Base-by-base conservation (phyloP, 495 filamentous ascomycete genomes). In the Copromyces sp. region DNA sequence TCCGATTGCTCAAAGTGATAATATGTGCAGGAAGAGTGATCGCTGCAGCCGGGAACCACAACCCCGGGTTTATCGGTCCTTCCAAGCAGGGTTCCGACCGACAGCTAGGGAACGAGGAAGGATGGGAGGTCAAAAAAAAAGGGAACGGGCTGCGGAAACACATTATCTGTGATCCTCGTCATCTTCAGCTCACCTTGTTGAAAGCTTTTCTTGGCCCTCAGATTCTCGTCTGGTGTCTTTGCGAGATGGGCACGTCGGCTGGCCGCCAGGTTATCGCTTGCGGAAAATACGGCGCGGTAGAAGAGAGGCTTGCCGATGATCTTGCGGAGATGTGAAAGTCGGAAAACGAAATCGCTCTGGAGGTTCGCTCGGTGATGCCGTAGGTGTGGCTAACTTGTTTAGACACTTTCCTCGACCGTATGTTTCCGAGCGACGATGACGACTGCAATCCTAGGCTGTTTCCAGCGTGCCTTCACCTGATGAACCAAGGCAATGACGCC, bases 1-100 rank as follows among this genome's bases (percentile, higher is more conserved):
- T 77, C 69, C 71, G 70, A 76, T 77, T 80, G 72, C 71, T 75
- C 73, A 71, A 65, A 40, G 59, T 61, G 53, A 17, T 71, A 29
- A 39, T 68, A 47, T 69, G 65, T 72, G 72, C 38, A 71, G 45
- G 29, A 59, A 47, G n/a, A 68, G 32, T 71, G 59, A 69, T 69
- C 61, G 75, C 73, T 74, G 70, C 68, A 75, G 44, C 44, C 71
- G 73, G 71, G 71, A 73, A 32, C 69, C 75, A 69, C 44, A 47
- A 20, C 41, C 68, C 70, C 61, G 75, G 73, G 68, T 75, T 71
- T 35, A 65, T 65, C 53, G 29, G 53, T 65, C 29, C 53, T 35
- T 65, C 29, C 53, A 65, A 37, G 29, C 53, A 65, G 53, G 24
- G 53, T 35, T 65, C 53, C 53, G 53, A 24, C 29, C 29, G 14